Evolutionary conservation across 306 rosid species (phyloP).

Genomic region (Notholithocarpus densiflorus): DNA sequence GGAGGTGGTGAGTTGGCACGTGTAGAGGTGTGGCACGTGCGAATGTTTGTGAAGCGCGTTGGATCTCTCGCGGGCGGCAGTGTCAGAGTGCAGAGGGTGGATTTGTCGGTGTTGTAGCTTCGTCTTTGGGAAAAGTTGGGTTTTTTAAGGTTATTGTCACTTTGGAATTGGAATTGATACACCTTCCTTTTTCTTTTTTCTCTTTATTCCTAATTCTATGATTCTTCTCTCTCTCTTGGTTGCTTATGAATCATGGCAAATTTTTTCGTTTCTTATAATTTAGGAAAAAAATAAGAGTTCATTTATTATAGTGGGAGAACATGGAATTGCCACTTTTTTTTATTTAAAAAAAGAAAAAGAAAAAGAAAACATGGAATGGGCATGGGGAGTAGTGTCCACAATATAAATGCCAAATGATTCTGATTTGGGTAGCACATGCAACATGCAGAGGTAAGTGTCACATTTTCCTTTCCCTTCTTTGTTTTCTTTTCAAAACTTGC

Average conservation of each 20-base stretch:
- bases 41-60: neutral
- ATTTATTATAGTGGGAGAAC: too few species aligned
- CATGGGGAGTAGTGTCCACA: neutral
- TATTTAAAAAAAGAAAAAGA: too few species aligned
- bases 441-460: neutral
- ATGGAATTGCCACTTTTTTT: too few species aligned
- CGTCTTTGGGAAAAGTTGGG: conserved; percentile 1
- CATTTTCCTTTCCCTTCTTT: neutral
- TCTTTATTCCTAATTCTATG: too few species aligned
- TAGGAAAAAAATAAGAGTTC: too few species aligned
- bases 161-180: too few species aligned
- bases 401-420: neutral
- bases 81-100: conserved; percentile 20
- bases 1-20: neutral
- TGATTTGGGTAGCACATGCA: neutral
- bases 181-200: too few species aligned
- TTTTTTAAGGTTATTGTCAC: neutral
- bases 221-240: too few species aligned
- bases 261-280: neutral
- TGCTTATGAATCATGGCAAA: too few species aligned
- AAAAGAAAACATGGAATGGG: neutral
- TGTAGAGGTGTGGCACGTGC: conserved; percentile 32
- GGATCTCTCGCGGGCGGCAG: conserved; percentile 13
- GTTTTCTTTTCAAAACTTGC: neutral
- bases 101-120: conserved; percentile 21